Evolutionary conservation across 768 basidiomycete genomes (phyloP).

Genomic region (Botryobasidium botryosum): DNA sequence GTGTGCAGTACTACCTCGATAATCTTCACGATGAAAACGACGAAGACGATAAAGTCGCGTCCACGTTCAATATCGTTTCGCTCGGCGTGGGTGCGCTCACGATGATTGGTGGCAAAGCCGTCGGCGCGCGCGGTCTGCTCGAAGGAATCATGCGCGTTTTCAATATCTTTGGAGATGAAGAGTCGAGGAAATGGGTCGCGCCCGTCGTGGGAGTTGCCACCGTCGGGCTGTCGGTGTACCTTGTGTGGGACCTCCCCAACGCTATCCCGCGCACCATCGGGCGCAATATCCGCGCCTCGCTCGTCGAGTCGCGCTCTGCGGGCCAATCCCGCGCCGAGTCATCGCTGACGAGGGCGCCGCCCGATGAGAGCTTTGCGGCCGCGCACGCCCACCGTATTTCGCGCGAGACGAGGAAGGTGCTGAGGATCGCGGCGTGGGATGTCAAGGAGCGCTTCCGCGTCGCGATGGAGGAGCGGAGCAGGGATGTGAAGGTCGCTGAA

Average conservation of each 20-base stretch:
- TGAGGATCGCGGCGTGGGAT: constrained; percentile 84
- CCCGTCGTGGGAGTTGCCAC: constrained; percentile 67
- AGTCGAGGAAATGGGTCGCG: constrained; percentile 70
- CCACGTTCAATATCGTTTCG: constrained; percentile 53
- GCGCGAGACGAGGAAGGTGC: constrained; percentile 82
- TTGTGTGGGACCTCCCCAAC: constrained; percentile 72
- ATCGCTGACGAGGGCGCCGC: constrained; percentile 21
- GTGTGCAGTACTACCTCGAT: too few relatives aligned
- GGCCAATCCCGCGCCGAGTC: constrained; percentile 25
- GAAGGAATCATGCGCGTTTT: constrained; percentile 60
- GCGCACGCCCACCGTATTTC: constrained; percentile 52
- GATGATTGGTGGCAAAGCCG: constrained; percentile 69
- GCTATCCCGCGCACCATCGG: constrained; percentile 85
- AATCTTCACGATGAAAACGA: constrained; percentile 38
- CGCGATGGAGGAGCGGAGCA: constrained; percentile 62
- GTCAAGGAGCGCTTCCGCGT: constrained; percentile 60
- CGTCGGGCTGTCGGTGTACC: constrained; percentile 58
- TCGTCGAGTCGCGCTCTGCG: constrained; percentile 17
- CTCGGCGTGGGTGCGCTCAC: constrained; percentile 75
- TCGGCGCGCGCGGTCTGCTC: constrained; percentile 59
- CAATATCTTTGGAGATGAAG: constrained; percentile 48
- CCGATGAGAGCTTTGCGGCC: constrained; percentile 39
- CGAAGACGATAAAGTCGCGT: constrained; percentile 32
- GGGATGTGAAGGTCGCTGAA: constrained; percentile 64
- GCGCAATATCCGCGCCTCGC: constrained; percentile 52